Conservation (phyloP, 371 early-diverging fungal species). For the Mortierella sp. region DNA sequence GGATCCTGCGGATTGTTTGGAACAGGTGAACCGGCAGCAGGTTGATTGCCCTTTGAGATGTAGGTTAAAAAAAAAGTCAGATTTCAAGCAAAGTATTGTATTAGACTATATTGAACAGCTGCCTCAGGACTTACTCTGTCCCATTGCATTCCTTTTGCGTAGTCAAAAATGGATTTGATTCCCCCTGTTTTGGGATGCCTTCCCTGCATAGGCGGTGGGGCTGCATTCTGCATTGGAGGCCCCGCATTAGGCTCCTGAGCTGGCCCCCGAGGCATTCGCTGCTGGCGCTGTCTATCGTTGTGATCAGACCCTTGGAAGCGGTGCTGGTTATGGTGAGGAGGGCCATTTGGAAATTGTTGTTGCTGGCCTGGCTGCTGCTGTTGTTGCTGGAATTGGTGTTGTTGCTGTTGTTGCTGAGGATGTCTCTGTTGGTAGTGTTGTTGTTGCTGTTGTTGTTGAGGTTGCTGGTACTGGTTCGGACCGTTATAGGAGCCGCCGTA, state of each 20-base stretch:
- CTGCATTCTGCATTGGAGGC: constrained; percentile 32
- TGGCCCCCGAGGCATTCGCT: constrained; percentile 36
- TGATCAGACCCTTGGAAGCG: constrained; percentile 42
- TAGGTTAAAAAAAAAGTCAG: not conserved
- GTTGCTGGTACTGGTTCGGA: constrained; percentile 19
- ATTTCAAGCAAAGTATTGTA: not conserved
- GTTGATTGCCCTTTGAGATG: constrained; percentile 34
- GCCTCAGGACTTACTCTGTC: constrained; percentile 31
- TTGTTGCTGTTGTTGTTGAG: constrained; percentile 14
- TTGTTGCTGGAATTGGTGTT: constrained; percentile 25
- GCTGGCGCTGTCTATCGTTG: constrained; percentile 33
- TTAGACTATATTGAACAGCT: not conserved
- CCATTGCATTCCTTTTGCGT: constrained; percentile 56
- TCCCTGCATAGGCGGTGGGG: constrained; percentile 12
- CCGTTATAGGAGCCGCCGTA: constrained; percentile 2
- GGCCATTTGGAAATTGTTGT: constrained; percentile 28
- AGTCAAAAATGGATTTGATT: constrained; percentile 54
- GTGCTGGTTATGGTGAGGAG: constrained; percentile 22
- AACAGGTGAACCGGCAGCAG: constrained; percentile 27
- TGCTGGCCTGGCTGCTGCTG: constrained; percentile 25
- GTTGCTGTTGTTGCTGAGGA: constrained; percentile 24
- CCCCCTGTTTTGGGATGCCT: constrained; percentile 18
- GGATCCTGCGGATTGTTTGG: constrained; percentile 25
- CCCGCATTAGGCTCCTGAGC: constrained; percentile 22
- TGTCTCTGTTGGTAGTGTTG: constrained; percentile 14